phyloP scores from a whole-genome alignment of 2,329 filamentous ascomycete species.

The Fonsecaea nubica region DNA sequence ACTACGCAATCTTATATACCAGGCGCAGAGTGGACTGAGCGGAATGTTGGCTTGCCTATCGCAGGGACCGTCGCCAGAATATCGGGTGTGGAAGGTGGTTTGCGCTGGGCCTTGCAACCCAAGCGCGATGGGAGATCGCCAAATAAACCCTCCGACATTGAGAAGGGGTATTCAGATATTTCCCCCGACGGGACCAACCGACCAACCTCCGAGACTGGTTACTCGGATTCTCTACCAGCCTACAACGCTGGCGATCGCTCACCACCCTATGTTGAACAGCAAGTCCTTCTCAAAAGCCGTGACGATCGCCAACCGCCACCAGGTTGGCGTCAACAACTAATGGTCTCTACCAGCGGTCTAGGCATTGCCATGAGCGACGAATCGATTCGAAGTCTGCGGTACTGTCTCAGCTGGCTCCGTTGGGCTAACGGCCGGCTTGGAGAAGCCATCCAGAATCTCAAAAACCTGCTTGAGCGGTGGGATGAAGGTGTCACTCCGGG shows the following conservation, averaged over 20 bases:
- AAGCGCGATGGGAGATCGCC: conserved; percentile 42
- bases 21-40: conserved; percentile 87
- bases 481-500: conserved; percentile 59
- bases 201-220: conserved; percentile 24
- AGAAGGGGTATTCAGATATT: conserved; percentile 37
- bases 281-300: conserved; percentile 37
- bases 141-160: conserved; percentile 32
- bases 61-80: conserved; percentile 84
- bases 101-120: conserved; percentile 77
- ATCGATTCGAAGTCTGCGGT: conserved; percentile 81
- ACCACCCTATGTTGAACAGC: conserved; percentile 37
- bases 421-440: conserved; percentile 83
- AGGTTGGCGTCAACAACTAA: conserved; percentile 80
- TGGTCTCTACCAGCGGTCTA: conserved; percentile 88
- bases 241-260: conserved; percentile 71
- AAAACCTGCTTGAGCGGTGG: conserved; percentile 78
- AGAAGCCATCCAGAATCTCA: conserved; percentile 75
- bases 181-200: conserved; percentile 29
- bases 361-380: conserved; percentile 91
- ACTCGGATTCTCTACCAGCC: conserved; percentile 76
- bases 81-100: conserved; percentile 85
- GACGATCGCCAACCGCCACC: conserved; percentile 44
- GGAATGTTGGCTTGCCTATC: conserved; percentile 79
- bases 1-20: conserved; percentile 90
- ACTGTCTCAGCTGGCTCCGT: conserved; percentile 79